Conservation (phyloP, 441 rosid genomes). For the Eutrema salsugineum region DNA sequence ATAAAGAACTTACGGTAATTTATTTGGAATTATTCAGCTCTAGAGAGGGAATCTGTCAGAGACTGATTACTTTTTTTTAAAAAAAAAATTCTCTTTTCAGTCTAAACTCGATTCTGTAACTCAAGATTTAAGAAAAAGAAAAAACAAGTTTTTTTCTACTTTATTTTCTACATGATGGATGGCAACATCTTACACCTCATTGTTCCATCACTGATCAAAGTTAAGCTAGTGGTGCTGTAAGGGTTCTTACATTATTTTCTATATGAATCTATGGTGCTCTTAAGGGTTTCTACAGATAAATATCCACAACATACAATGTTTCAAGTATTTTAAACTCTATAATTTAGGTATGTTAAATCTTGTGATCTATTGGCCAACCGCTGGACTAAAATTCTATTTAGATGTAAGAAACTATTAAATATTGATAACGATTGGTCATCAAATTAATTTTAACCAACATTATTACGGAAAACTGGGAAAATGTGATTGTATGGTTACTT, state of each 20-base stretch:
- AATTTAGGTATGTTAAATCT: not conserved
- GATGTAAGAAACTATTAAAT: not conserved
- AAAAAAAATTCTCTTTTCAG: not conserved
- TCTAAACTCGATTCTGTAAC: not conserved
- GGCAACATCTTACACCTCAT: not conserved
- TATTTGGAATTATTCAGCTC: not conserved
- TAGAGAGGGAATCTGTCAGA: not conserved
- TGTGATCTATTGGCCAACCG: not conserved
- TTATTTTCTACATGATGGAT: not conserved
- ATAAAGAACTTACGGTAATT: not conserved
- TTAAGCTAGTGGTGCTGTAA: too few species aligned
- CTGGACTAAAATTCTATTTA: not conserved
- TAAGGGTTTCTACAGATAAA: not conserved
- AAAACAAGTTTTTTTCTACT: too few species aligned
- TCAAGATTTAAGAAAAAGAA: not conserved
- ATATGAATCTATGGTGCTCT: too few species aligned
- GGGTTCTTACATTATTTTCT: not conserved
- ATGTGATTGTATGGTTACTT: not conserved
- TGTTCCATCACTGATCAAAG: too few species aligned
- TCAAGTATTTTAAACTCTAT: not conserved
- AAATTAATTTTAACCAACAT: not conserved
- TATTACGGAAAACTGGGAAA: not conserved
- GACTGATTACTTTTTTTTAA: not conserved
- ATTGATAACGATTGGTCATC: slow-evolving; percentile 8
- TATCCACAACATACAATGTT: not conserved